Base-by-base conservation (phyloP, 139 green algal species). In the Trebouxia sp. region DNA sequence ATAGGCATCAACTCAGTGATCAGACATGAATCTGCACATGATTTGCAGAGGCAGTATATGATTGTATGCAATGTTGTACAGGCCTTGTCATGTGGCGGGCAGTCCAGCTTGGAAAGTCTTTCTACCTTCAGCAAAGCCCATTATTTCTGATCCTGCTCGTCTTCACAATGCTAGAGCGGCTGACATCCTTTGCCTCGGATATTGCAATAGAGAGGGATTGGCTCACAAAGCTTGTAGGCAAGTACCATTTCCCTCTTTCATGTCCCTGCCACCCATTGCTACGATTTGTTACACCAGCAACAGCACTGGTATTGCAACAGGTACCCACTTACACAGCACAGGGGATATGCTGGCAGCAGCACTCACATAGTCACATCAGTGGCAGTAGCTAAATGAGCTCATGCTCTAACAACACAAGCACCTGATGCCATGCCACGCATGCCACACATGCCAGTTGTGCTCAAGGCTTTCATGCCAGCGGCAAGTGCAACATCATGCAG, bases 191-290 rank as follows among this genome's bases (percentile, higher is more conserved):
- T 28, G 45, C 53, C 35, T 88, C 86, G 28, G 86, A 90, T 47
- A 45, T 90, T 47, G 77, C 81, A 14, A 89, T 90, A 20, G 86
- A 90, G 80, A 47, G 86, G 17, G 86, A 90, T 58, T 90, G 86
- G 84, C 69, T 89, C 14, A 81, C 84, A 15, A 80, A 72, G 62
- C 35, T 72, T 43, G 62, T 72, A 45, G 62, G 62, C 35, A 43
- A 45, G 62, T 72, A 6, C 8, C 32, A 20, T 20, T 1, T 43
- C 58, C n/a, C n/a, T n/a, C n/a, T n/a, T n/a, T n/a, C n/a, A n/a
- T n/a, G n/a, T n/a, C n/a, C n/a, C n/a, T n/a, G 28, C 5, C 0
- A 37, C 6, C 35, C 26, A 24, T 37, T 12, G 22, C 22, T 65
- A 14, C 11, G 6, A 6, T 37, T 65, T 24, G 26, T 22, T 38